Conservation (phyloP, 2,329 filamentous ascomycete species). For the Cytospora schulzeri region DNA sequence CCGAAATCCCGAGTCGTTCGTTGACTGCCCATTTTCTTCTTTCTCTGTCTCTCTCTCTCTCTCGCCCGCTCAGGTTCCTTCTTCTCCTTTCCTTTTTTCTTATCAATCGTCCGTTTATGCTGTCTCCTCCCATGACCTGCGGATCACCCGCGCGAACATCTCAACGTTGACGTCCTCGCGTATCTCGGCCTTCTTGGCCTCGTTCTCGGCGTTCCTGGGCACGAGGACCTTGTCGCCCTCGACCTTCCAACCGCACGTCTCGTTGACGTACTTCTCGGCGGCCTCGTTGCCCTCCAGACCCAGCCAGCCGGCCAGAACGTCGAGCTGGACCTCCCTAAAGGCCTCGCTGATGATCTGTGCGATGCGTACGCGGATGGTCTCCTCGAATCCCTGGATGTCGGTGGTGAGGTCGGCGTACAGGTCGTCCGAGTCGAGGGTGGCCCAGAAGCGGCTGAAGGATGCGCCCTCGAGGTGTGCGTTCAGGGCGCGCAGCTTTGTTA, state of each 20-base stretch:
- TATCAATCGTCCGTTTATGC: slow-evolving; percentile 44
- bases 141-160: slow-evolving; percentile 78
- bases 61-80: background rate
- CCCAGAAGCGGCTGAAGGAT: slow-evolving; percentile 92
- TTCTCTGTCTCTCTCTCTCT: too few species aligned
- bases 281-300: slow-evolving; percentile 66
- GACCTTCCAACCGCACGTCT: slow-evolving; percentile 85
- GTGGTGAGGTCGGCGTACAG: slow-evolving; percentile 94
- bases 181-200: slow-evolving; percentile 94
- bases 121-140: slow-evolving; percentile 83
- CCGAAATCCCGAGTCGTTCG: slow-evolving; percentile 5
- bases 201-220: slow-evolving; percentile 93
- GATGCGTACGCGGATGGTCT: slow-evolving; percentile 87
- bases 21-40: background rate
- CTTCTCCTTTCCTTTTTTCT: background rate
- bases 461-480: slow-evolving; percentile 87
- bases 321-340: slow-evolving; percentile 71
- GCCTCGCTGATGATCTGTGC: slow-evolving; percentile 82
- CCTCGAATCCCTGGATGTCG: slow-evolving; percentile 93
- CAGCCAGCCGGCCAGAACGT: slow-evolving; percentile 74
- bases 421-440: slow-evolving; percentile 88
- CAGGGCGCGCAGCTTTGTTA: slow-evolving; percentile 82
- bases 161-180: slow-evolving; percentile 93
- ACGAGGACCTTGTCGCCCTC: slow-evolving; percentile 71
- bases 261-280: slow-evolving; percentile 76